A percentile compares a stretch with the other conserved stretches of the same genome.
phyloP scores from a whole-genome alignment of 495 filamentous ascomycete species.

The Aspergillus saccharolyticus region DNA sequence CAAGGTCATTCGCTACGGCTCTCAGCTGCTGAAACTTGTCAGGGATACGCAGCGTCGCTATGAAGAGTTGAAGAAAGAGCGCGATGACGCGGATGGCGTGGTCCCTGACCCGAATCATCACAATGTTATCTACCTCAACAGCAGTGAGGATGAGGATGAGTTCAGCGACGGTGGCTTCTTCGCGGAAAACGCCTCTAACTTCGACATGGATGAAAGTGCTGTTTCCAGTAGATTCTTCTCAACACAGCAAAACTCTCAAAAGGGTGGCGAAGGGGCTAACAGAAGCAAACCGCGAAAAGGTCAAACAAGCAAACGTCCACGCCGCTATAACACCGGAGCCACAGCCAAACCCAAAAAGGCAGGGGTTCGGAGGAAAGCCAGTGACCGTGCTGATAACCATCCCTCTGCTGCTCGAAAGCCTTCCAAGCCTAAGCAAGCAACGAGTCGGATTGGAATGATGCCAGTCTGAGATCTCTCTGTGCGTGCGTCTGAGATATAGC shows the following conservation, averaged over 20 bases:
- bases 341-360: slow-evolving; percentile 25
- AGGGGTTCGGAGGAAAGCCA: slow-evolving; percentile 23
- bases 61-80: slow-evolving; percentile 50
- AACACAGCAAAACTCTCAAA: slow-evolving; percentile 24
- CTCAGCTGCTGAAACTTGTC: slow-evolving; percentile 60
- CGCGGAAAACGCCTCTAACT: slow-evolving; percentile 33
- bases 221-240: slow-evolving; percentile 47
- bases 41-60: slow-evolving; percentile 52
- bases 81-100: slow-evolving; percentile 39
- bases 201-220: slow-evolving; percentile 30
- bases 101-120: slow-evolving; percentile 54
- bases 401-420: slow-evolving; percentile 25
- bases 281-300: slow-evolving; percentile 27
- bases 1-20: slow-evolving; percentile 66
- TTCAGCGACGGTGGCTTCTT: slow-evolving; percentile 46
- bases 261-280: slow-evolving; percentile 17
- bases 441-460: slow-evolving; percentile 44
- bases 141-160: slow-evolving; percentile 48
- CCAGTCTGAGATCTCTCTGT: slow-evolving; percentile 29
- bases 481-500: slow-evolving; percentile 4
- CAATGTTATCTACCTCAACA: slow-evolving; percentile 64
- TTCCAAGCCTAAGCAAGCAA: slow-evolving; percentile 28
- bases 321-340: slow-evolving; percentile 26
- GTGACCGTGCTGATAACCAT: slow-evolving; percentile 23
- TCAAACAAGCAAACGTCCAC: slow-evolving; percentile 25